Conservation (phyloP, 306 rosid genomes). For the Inga laurina region DNA sequence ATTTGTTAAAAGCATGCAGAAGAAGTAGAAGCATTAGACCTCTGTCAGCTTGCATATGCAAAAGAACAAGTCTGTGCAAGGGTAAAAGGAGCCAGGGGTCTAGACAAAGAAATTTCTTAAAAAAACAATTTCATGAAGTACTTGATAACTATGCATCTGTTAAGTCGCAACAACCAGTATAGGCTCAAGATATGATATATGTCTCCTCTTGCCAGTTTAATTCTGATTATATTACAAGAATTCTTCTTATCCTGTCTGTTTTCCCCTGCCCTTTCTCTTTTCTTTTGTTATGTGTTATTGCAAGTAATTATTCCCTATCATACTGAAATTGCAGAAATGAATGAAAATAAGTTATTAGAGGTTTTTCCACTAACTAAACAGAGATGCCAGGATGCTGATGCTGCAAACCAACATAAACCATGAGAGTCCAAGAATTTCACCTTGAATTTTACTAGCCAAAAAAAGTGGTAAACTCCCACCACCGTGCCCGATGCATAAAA, state of each 20-base stretch:
- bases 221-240: background rate
- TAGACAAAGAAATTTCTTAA: background rate
- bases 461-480: conserved; percentile 94
- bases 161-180: background rate
- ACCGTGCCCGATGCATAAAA: conserved; percentile 93
- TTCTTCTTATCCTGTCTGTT: background rate
- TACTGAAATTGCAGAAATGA: background rate
- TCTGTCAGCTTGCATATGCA: background rate
- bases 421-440: conserved; percentile 35
- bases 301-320: background rate
- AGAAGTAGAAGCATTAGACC: conserved; percentile 13
- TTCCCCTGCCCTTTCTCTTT: background rate
- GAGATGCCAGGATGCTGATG: conserved; percentile 6
- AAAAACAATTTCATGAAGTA: background rate
- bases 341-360: background rate
- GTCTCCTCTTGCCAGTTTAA: background rate
- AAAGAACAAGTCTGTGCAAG: background rate
- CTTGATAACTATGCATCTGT: background rate
- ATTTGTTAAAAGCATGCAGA: conserved; percentile 9
- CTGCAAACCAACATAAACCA: conserved; percentile 1
- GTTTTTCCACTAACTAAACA: background rate
- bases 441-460: conserved; percentile 83
- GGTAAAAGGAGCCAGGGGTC: background rate
- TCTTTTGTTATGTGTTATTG: background rate
- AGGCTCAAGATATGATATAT: background rate